Conservation (phyloP, 2,329 filamentous ascomycete species). For the Fusarium sambucinum region DNA sequence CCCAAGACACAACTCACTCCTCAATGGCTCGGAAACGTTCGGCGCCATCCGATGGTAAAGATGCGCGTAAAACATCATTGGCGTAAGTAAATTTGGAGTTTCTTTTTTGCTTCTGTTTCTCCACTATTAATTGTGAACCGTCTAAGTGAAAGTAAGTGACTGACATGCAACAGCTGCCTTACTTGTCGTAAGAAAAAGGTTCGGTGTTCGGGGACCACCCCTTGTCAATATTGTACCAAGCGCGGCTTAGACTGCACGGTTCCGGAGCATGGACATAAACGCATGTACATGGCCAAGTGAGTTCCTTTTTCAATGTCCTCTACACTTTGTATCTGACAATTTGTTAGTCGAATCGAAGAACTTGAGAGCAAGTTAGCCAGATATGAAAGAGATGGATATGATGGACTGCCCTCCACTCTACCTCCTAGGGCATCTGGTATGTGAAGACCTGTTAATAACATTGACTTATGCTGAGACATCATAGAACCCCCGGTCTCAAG, state of each 20-base stretch:
- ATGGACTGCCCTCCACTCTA: slow-evolving; percentile 16
- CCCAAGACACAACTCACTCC: slow-evolving; percentile 31
- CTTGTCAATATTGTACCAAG: slow-evolving; percentile 46
- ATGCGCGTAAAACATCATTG: slow-evolving; percentile 45
- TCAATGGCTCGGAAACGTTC: slow-evolving; percentile 44
- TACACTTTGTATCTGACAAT: not conserved
- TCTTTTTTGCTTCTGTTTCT: slow-evolving; percentile 3
- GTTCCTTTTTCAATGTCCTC: not conserved
- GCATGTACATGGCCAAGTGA: slow-evolving; percentile 47
- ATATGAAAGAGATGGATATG: slow-evolving; percentile 43
- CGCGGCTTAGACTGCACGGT: slow-evolving; percentile 46
- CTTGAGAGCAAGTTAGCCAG: slow-evolving; percentile 45
- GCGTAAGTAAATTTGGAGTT: slow-evolving; percentile 35
- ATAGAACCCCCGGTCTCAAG: slow-evolving; percentile 13
- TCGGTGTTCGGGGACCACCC: slow-evolving; percentile 45
- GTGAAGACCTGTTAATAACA: accelerated
- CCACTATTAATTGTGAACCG: slow-evolving; percentile 15
- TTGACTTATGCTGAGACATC: slow-evolving; percentile 16
- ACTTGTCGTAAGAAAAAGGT: slow-evolving; percentile 48
- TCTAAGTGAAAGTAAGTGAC: not conserved
- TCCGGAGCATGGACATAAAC: slow-evolving; percentile 47
- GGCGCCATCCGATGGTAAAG: slow-evolving; percentile 39
- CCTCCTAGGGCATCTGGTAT: slow-evolving; percentile 34
- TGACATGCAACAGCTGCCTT: slow-evolving; percentile 36
- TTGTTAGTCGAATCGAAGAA: slow-evolving; percentile 43